Evolutionary conservation across 495 filamentous ascomycete species (phyloP).

Genomic region (Hypoxylon fuscum): DNA sequence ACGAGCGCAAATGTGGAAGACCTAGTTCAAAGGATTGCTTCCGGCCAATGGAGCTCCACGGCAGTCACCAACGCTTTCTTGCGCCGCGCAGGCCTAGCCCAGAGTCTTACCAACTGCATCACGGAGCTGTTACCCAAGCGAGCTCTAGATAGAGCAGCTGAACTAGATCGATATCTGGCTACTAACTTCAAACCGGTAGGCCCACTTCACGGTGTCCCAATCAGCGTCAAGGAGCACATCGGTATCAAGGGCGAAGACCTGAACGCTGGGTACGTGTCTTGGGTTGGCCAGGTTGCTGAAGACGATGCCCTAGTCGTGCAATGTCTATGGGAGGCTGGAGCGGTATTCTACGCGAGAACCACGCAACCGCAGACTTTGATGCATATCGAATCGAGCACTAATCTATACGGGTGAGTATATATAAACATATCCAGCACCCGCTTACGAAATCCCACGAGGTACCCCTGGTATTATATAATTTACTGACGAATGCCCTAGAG

Average conservation of each 20-base stretch:
- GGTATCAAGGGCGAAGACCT: conserved; percentile 63
- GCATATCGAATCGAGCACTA: conserved; percentile 65
- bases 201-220: conserved; percentile 73
- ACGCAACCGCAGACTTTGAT: conserved; percentile 68
- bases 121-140: conserved; percentile 71
- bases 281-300: conserved; percentile 50
- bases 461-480: conserved; percentile 38
- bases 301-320: conserved; percentile 59
- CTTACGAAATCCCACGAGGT: conserved; percentile 4
- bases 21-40: conserved; percentile 49
- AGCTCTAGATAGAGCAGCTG: conserved; percentile 64
- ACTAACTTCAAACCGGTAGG: conserved; percentile 62
- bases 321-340: conserved; percentile 57
- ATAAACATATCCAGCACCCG: conserved; percentile 15
- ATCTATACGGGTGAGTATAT: conserved; percentile 62
- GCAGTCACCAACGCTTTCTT: conserved; percentile 60
- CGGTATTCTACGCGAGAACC: conserved; percentile 62
- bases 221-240: conserved; percentile 74
- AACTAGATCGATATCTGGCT: conserved; percentile 64
- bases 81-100: conserved; percentile 53
- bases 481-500: conserved; percentile 47
- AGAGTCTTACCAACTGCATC: conserved; percentile 61
- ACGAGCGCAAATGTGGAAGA: conserved; percentile 60
- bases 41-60: conserved; percentile 49
- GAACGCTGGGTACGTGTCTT: conserved; percentile 59